Conservation (phyloP, 176 grass and related monocot genomes). For the Puccinellia tenuiflora region DNA sequence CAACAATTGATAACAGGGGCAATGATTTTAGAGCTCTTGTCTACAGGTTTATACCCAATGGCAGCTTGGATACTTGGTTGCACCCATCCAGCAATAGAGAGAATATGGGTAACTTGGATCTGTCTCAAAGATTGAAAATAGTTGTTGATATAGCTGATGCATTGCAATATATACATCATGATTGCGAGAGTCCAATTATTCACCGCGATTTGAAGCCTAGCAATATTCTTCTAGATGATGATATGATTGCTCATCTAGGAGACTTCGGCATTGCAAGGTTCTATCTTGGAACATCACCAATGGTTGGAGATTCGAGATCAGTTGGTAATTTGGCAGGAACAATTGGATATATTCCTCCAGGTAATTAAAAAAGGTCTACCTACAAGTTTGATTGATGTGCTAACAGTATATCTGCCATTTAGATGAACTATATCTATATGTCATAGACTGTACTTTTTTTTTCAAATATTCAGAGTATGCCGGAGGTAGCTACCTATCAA, state of each 20-base stretch:
- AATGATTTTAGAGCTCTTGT: constrained; percentile 52
- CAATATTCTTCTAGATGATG: constrained; percentile 43
- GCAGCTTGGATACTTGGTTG: constrained; percentile 47
- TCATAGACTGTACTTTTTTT: neutral
- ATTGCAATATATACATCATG: constrained; percentile 45
- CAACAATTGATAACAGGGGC: constrained; percentile 37
- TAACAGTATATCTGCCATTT: neutral
- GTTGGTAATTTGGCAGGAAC: constrained; percentile 28
- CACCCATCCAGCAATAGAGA: neutral
- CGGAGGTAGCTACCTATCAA: neutral
- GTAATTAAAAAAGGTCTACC: neutral
- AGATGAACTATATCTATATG: neutral
- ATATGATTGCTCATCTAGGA: constrained; percentile 35
- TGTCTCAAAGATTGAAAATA: constrained; percentile 43
- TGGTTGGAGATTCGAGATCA: neutral
- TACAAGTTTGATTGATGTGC: neutral
- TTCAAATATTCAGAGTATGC: constrained; percentile 8
- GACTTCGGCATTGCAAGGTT: constrained; percentile 50
- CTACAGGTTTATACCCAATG: constrained; percentile 46
- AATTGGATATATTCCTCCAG: constrained; percentile 51
- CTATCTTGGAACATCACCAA: neutral
- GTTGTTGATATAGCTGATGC: constrained; percentile 40
- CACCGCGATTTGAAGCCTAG: constrained; percentile 52
- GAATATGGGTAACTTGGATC: neutral
- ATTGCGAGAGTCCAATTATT: constrained; percentile 28